Evolutionary conservation across 257 asterid species (phyloP).

Genomic region (Coffea eugenioides): DNA sequence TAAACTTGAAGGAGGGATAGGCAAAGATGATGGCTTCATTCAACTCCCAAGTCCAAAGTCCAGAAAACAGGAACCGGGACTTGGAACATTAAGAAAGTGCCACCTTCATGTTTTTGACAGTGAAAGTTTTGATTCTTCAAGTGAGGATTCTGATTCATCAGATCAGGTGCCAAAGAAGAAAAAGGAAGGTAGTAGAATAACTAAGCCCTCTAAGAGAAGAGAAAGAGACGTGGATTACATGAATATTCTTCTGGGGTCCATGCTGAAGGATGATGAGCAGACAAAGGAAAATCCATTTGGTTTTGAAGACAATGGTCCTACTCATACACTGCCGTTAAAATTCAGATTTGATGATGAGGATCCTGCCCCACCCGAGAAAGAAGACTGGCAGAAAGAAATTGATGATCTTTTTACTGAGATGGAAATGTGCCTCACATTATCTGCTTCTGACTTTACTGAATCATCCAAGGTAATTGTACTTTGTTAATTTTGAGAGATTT

Average conservation of each 20-base stretch:
- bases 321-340: slow-evolving; percentile 39
- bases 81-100: slow-evolving; percentile 2
- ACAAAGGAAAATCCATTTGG: slow-evolving; percentile 16
- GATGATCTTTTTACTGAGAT: slow-evolving; percentile 47
- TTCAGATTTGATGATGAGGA: slow-evolving; percentile 53
- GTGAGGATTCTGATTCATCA: slow-evolving; percentile 5
- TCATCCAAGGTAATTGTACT: slow-evolving; percentile 22
- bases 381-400: slow-evolving; percentile 42
- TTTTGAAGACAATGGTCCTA: slow-evolving; percentile 12
- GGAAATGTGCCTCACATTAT: slow-evolving; percentile 37
- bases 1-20: neutral
- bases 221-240: slow-evolving; percentile 18
- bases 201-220: slow-evolving; percentile 13
- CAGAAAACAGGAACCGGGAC: slow-evolving; percentile 6
- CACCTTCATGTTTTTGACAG: slow-evolving; percentile 5
- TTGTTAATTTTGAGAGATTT: neutral
- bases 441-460: slow-evolving; percentile 19
- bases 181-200: slow-evolving; percentile 11
- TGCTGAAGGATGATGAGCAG: slow-evolving; percentile 25
- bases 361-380: slow-evolving; percentile 35
- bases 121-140: neutral
- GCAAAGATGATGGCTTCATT: neutral
- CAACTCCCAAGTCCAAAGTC: slow-evolving; percentile 5
- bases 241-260: slow-evolving; percentile 29
- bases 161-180: slow-evolving; percentile 13